Conservation (phyloP, 2,329 filamentous ascomycete species). For the Ceratocystis cubensis region DNA sequence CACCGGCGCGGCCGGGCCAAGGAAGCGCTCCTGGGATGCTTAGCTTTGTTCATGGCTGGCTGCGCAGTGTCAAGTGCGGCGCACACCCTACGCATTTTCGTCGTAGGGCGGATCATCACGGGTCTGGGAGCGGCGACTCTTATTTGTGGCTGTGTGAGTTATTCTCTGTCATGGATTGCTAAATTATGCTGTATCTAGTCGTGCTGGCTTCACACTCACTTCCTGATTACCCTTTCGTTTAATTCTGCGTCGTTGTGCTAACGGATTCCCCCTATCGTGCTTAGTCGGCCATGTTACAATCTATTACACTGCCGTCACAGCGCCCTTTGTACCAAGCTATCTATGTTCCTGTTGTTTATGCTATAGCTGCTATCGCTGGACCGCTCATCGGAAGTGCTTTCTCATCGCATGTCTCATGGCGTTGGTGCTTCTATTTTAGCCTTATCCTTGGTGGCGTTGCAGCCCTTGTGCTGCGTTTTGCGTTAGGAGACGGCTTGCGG, state of each 20-base stretch:
- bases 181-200: background rate
- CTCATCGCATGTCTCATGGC: constrained; percentile 26
- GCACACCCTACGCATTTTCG: constrained; percentile 29
- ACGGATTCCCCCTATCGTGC: background rate
- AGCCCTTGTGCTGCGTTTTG: constrained; percentile 24
- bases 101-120: constrained; percentile 30
- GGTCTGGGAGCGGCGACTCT: constrained; percentile 30
- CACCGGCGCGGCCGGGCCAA: constrained; percentile 24
- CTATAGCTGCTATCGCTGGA: constrained; percentile 28
- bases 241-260: background rate
- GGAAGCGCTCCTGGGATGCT: constrained; percentile 21
- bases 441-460: constrained; percentile 29
- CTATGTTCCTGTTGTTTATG: constrained; percentile 31
- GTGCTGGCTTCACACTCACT: background rate
- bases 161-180: too few relatives aligned
- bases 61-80: constrained; percentile 27
- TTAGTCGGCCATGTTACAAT: constrained; percentile 23
- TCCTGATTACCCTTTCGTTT: background rate
- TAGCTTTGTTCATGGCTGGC: constrained; percentile 25
- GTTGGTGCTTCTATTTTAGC: constrained; percentile 32
- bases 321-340: constrained; percentile 25
- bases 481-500: constrained; percentile 21
- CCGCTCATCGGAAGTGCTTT: constrained; percentile 26
- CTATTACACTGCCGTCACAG: constrained; percentile 31
- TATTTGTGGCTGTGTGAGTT: constrained; percentile 26